Evolutionary conservation across 257 asterid species (phyloP).

Genomic region (Prunella vulgaris): DNA sequence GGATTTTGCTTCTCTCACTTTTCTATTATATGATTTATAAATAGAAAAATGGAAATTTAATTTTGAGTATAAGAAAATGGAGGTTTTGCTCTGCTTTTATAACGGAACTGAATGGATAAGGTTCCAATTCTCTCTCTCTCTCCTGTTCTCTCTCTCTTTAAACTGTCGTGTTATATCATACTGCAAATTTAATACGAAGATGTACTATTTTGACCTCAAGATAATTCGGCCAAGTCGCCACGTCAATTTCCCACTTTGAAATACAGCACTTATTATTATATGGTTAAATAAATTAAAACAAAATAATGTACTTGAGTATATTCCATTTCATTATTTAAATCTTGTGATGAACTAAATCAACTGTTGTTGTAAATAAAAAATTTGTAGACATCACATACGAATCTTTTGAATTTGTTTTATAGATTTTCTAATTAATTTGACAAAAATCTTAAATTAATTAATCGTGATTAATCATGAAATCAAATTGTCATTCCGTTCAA

Average conservation of each 20-base stretch:
- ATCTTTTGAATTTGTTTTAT: not conserved
- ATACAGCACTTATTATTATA: not conserved
- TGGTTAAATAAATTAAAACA: not conserved
- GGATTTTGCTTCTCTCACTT: not conserved
- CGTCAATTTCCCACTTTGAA: constrained; percentile 1
- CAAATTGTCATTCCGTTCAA: no score
- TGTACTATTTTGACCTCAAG: not conserved
- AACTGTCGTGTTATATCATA: constrained; percentile 14
- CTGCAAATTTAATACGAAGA: constrained; percentile 11
- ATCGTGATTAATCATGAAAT: no score
- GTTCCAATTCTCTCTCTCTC: constrained; percentile 16
- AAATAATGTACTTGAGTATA: not conserved
- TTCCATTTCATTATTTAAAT: not conserved
- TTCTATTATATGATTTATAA: not conserved
- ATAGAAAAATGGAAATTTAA: not conserved
- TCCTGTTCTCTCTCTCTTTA: constrained; percentile 16
- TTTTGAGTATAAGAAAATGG: not conserved
- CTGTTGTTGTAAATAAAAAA: not conserved
- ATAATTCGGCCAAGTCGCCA: not conserved
- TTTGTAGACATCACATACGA: not conserved
- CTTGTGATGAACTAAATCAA: not conserved
- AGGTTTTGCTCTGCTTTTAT: constrained; percentile 37
- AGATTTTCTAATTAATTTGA: not conserved
- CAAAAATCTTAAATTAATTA: no score
- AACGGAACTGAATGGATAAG: constrained; percentile 51